A percentile compares a stretch with the other conserved stretches of the same genome.
phyloP scores from a whole-genome alignment of 1,139 yeast species.

The Taphrina communis region DNA sequence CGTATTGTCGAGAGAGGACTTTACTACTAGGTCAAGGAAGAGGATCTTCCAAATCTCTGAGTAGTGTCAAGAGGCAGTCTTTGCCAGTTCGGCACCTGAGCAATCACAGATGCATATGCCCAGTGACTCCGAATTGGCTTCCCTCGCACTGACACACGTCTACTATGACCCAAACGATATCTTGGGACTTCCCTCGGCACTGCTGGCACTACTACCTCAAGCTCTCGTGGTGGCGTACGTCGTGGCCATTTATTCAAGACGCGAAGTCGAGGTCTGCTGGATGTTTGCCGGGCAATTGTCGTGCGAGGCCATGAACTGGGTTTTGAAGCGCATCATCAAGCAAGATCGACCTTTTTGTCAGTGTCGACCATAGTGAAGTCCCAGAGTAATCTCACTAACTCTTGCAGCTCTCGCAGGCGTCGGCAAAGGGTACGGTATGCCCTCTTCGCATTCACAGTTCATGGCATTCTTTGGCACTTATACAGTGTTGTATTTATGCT shows the following conservation, averaged over 20 bases:
- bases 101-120: neutral
- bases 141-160: conserved; percentile 65
- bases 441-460: conserved; percentile 94
- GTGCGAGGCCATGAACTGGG: conserved; percentile 74
- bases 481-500: conserved; percentile 59
- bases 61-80: neutral
- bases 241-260: conserved; percentile 77
- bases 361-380: neutral
- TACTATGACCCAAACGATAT: conserved; percentile 72
- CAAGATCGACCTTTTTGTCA: conserved; percentile 72
- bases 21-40: too few species aligned
- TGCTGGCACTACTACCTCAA: conserved; percentile 82
- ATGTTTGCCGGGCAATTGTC: conserved; percentile 84
- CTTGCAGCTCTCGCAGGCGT: conserved; percentile 16
- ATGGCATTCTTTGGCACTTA: conserved; percentile 84
- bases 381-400: neutral
- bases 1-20: too few species aligned
- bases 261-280: conserved; percentile 85
- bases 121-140: conserved; percentile 27
- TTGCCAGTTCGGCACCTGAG: too few species aligned
- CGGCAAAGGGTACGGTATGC: conserved; percentile 85
- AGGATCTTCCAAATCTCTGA: too few species aligned
- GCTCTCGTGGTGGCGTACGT: conserved; percentile 77
- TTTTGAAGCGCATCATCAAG: conserved; percentile 66
- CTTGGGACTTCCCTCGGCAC: conserved; percentile 68